These are phyloP conservation scores for Nadsonia fulvescens DNA, from an alignment of 805 yeast genomes.

Conservation along the genomic window DNA sequence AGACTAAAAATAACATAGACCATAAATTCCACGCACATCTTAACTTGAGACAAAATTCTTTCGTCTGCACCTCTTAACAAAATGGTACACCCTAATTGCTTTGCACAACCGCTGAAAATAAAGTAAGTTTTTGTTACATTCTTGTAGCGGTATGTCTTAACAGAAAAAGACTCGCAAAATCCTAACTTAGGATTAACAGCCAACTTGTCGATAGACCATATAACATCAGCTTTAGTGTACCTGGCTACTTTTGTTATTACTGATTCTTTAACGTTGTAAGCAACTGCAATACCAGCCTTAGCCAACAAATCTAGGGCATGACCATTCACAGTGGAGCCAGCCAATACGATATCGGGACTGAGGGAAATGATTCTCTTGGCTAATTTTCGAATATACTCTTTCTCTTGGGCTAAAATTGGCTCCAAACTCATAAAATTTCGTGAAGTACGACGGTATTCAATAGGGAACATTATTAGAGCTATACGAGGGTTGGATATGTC, in stretches of 20 bases:
- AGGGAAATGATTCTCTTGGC: slow-evolving; percentile 63
- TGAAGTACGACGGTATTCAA: slow-evolving; percentile 64
- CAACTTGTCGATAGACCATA: slow-evolving; percentile 69
- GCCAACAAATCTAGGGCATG: slow-evolving; percentile 55
- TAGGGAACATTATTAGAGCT: slow-evolving; percentile 69
- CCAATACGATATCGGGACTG: slow-evolving; percentile 61
- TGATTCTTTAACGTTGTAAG: slow-evolving; percentile 62
- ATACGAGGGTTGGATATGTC: slow-evolving; percentile 50
- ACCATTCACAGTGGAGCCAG: slow-evolving; percentile 69
- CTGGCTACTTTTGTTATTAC: slow-evolving; percentile 64
- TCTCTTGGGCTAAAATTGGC: slow-evolving; percentile 73
- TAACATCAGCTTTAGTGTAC: slow-evolving; percentile 69
- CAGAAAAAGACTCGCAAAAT: slow-evolving; percentile 51
- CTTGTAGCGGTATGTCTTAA: slow-evolving; percentile 42
- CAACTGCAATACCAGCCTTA: slow-evolving; percentile 64
- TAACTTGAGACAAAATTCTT: slow-evolving; percentile 43
- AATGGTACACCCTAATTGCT: slow-evolving; percentile 67
- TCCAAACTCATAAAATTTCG: slow-evolving; percentile 59
- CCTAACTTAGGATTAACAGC: slow-evolving; percentile 62
- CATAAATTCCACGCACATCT: slow-evolving; percentile 66
- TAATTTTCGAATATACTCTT: slow-evolving; percentile 64
- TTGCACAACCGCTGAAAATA: slow-evolving; percentile 62
- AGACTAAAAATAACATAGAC: slow-evolving; percentile 62
- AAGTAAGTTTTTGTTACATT: slow-evolving; percentile 44
- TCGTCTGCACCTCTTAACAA: slow-evolving; percentile 63